Conservation (phyloP, 176 grass and related monocot genomes). For the Dendrocalamus sinicus region DNA sequence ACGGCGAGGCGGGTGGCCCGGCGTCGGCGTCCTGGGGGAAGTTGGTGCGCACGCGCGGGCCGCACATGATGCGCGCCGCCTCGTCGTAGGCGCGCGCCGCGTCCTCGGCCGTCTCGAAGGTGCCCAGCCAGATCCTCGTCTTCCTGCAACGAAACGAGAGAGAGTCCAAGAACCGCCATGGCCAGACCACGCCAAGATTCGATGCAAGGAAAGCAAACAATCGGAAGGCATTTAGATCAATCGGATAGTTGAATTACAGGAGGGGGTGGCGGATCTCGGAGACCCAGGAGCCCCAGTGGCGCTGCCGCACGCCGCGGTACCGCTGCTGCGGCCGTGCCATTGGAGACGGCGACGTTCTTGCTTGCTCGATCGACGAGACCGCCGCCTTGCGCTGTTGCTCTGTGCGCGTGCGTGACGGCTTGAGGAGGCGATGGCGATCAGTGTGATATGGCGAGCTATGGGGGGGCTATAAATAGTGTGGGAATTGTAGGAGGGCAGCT, state of each 20-base stretch:
- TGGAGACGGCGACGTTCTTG: neutral
- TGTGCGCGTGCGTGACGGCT: neutral
- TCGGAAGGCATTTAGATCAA: neutral
- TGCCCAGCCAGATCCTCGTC: conserved; percentile 98
- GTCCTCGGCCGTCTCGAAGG: conserved; percentile 95
- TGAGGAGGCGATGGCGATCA: neutral
- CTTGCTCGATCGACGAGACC: neutral
- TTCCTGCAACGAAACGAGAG: conserved; percentile 55
- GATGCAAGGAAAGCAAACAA: neutral
- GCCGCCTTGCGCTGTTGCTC: neutral
- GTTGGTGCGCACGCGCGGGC: conserved; percentile 78
- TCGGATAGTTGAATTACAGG: conserved; percentile 47
- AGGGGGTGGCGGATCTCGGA: conserved; percentile 99
- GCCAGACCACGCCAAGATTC: conserved; percentile 18
- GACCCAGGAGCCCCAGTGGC: conserved; percentile 99
- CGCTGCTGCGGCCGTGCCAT: conserved; percentile 77
- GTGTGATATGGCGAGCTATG: conserved; percentile 24
- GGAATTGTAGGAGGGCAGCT: neutral
- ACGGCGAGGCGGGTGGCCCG: conserved; percentile 13
- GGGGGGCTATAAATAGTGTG: conserved; percentile 44
- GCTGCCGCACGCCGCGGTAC: conserved; percentile 87
- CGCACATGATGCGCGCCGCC: conserved; percentile 94
- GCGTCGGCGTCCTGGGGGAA: conserved; percentile 53
- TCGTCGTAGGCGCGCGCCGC: conserved; percentile 97
- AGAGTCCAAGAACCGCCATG: neutral